phyloP scores from a whole-genome alignment of 2,329 filamentous ascomycete genomes.

The Septoria petroselini region DNA sequence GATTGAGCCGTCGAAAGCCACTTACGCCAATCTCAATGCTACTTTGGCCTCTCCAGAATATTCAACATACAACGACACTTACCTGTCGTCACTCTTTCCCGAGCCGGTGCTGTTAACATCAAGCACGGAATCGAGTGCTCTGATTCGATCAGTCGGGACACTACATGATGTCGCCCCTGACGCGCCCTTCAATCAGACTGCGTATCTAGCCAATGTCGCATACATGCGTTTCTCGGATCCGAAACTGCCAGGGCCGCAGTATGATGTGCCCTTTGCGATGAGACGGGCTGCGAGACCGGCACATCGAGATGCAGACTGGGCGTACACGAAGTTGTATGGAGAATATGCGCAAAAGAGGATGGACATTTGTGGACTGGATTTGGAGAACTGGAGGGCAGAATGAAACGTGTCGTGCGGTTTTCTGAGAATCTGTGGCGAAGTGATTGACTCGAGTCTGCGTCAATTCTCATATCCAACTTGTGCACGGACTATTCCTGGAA shows the following conservation, averaged over 20 bases:
- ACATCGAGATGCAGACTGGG: slow-evolving; percentile 47
- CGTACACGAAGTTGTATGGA: slow-evolving; percentile 52
- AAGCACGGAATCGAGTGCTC: slow-evolving; percentile 22
- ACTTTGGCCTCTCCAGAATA: slow-evolving; percentile 18
- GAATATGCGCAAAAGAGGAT: slow-evolving; percentile 50
- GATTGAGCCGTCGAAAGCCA: slow-evolving; percentile 26
- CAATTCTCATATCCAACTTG: no score
- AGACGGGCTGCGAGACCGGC: slow-evolving; percentile 44
- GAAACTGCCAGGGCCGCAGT: slow-evolving; percentile 51
- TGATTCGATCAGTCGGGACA: slow-evolving; percentile 34
- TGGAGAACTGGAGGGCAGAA: slow-evolving; percentile 43
- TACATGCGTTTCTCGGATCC: slow-evolving; percentile 49
- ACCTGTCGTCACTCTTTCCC: slow-evolving; percentile 35
- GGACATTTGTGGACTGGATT: slow-evolving; percentile 53
- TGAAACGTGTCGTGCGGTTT: no score
- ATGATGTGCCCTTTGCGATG: slow-evolving; percentile 47
- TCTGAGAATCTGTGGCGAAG: no score
- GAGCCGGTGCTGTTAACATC: slow-evolving; percentile 32
- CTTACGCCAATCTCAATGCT: slow-evolving; percentile 23
- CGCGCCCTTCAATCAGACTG: slow-evolving; percentile 45
- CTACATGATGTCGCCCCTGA: slow-evolving; percentile 30
- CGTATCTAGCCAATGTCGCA: slow-evolving; percentile 43
- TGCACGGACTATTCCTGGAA: no score
- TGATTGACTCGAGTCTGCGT: no score
- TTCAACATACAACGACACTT: slow-evolving; percentile 28